Evolutionary conservation across 139 green algal species (phyloP).

Genomic region (Axilococcus clingmanii): DNA sequence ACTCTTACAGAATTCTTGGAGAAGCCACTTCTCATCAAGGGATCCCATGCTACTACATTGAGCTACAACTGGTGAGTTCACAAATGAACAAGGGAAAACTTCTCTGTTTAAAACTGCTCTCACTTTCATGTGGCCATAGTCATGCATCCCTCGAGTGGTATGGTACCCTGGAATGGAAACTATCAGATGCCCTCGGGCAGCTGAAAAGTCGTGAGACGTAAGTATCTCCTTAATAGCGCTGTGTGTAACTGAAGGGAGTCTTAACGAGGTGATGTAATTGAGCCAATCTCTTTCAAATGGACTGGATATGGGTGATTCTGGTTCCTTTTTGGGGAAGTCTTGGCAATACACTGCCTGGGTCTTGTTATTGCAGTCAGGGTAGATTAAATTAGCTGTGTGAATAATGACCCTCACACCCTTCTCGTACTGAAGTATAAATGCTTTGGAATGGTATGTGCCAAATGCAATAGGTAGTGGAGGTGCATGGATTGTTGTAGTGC

Average conservation of each 20-base stretch:
- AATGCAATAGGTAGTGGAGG: conserved; percentile 36
- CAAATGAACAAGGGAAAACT: conserved; percentile 21
- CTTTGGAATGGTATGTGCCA: conserved; percentile 56
- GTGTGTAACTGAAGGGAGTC: conserved; percentile 19
- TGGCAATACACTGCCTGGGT: conserved; percentile 56
- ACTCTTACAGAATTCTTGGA: too few relatives aligned
- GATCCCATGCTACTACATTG: conserved; percentile 65
- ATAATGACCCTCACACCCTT: conserved; percentile 62
- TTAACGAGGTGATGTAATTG: conserved; percentile 44
- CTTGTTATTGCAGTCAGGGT: conserved; percentile 72
- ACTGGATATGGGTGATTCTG: conserved; percentile 1
- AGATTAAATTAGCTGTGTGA: conserved; percentile 75
- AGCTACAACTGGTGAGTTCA: conserved; percentile 26
- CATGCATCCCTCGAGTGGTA: conserved; percentile 36
- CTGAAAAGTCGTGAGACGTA: conserved; percentile 50
- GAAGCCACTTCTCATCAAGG: too few relatives aligned
- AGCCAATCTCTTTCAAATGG: conserved; percentile 48
- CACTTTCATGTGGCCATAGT: conserved; percentile 54
- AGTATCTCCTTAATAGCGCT: conserved; percentile 4
- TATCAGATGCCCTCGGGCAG: conserved; percentile 42
- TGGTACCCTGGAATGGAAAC: conserved; percentile 31
- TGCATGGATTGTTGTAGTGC: not conserved
- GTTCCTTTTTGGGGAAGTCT: conserved; percentile 62
- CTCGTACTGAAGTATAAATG: conserved; percentile 41
- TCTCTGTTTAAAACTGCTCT: conserved; percentile 27